phyloP scores from a whole-genome alignment of 176 grass and related monocot genomes.

The Themeda triandra region DNA sequence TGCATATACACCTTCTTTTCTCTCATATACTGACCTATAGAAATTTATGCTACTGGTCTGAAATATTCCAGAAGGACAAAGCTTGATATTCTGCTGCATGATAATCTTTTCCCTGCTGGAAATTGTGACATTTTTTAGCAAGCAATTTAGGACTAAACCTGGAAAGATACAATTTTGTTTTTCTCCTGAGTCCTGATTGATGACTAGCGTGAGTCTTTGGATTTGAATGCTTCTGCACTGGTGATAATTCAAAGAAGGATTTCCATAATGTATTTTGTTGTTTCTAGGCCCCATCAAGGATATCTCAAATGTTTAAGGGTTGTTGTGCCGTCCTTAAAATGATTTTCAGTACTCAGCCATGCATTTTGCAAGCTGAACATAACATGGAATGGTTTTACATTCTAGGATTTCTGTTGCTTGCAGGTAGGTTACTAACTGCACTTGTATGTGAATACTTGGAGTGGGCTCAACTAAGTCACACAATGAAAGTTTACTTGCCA shows the following conservation, averaged over 20 bases:
- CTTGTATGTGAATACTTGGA: constrained; percentile 97
- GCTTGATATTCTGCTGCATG: not conserved
- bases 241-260: no score
- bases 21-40: not conserved
- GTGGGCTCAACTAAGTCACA: constrained; percentile 90
- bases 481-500: constrained; percentile 92
- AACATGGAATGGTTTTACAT: constrained; percentile 24
- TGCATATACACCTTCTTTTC: not conserved
- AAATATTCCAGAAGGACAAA: not conserved
- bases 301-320: not conserved
- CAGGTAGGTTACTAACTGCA: constrained; percentile 91
- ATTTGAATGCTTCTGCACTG: no score
- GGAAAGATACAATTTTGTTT: no score
- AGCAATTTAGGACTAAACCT: not conserved
- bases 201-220: no score
- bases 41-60: not conserved
- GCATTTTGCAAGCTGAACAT: constrained; percentile 4
- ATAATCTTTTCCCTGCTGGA: not conserved
- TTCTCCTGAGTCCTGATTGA: no score
- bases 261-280: no score
- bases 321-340: not conserved
- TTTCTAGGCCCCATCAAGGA: not conserved
- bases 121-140: not conserved
- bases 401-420: constrained; percentile 19
- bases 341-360: not conserved